Evolutionary conservation across 129 eudicot genomes (phyloP), one percentile per base, ranked within the genome.

Genomic region (Ambrosia trifida): DNA sequence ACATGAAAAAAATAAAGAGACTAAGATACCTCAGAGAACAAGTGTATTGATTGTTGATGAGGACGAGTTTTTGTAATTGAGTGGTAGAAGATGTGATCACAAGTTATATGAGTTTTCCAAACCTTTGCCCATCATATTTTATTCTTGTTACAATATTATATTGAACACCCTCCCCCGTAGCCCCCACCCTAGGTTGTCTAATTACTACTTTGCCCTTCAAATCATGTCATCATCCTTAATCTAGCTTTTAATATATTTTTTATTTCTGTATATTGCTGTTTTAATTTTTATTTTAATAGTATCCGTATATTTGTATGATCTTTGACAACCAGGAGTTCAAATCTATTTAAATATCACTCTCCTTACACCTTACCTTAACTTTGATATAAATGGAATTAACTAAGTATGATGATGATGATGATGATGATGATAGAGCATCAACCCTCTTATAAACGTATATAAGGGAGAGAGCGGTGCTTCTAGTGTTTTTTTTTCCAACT

Each of bases 1-100:
- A 13, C 45, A 63, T 38, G 71, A 71, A 60, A 16, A 51, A 18
- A 51, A 18, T 38, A 40, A 12, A 36, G 53, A 69, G 4, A 12
- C 13, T 11, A 52, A 51, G 51, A 63, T 70, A 78, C 82, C 82
- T 70, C 20, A 41, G 76, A 63, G 82, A 69, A 66, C 20, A 70
- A 77, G 77, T 70, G 72, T 78, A 12, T 78, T 70, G 72, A 78
- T 63, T 70, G 60, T 63, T 64, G 81, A 78, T 63, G 76, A 71
- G 49, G 81, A 61, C 61, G 65, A 70, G 36, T 64, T 78, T 64
- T 64, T 71, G 82, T 63, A 71, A 70, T 70, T 70, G 76, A 63
- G 49, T 52, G 72, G 72, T 63, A 78, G 64, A 49, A 49, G 41
- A 70, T 71, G 68, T 70, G 82, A 78, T 78, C 70, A 72, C 81